A percentile compares a stretch with the other conserved stretches of the same genome.
Evolutionary conservation across 768 basidiomycete species (phyloP).

Genomic region (Tricholoma hemisulphureum): DNA sequence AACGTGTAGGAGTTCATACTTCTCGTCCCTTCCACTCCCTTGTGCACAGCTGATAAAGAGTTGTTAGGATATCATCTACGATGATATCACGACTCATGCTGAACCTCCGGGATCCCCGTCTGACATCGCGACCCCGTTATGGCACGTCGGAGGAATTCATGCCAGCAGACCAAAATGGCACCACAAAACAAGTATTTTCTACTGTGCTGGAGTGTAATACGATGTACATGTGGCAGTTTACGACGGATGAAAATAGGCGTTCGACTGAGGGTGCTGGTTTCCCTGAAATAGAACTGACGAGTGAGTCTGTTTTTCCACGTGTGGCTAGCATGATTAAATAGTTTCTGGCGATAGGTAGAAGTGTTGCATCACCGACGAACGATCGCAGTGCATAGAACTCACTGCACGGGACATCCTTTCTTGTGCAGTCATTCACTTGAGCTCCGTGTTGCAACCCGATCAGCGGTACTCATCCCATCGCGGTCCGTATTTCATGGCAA

Average conservation of each 20-base stretch:
- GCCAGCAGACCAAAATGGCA: background rate
- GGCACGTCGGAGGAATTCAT: background rate
- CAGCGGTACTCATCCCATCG: background rate
- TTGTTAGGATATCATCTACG: constrained; percentile 27
- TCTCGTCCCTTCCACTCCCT: background rate
- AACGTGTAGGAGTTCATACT: constrained; percentile 16
- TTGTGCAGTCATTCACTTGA: background rate
- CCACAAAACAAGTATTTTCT: constrained; percentile 17
- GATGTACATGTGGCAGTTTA: background rate
- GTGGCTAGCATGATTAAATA: background rate
- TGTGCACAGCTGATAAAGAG: background rate
- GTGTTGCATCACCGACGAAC: background rate
- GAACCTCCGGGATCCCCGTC: constrained; percentile 29
- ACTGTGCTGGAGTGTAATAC: constrained; percentile 18
- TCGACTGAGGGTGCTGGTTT: background rate
- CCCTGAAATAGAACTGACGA: background rate
- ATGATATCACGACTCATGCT: constrained; percentile 34
- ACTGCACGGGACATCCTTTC: background rate
- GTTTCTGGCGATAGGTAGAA: background rate
- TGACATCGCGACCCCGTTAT: constrained; percentile 6
- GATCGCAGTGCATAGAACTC: background rate
- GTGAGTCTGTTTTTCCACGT: background rate
- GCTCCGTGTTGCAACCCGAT: background rate
- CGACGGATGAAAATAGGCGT: background rate
- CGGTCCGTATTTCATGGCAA: too few relatives aligned